Percentiles rank a stretch among this genome's conserved stretches.
Evolutionary conservation across 352 stramenopile species (phyloP).

Genomic region (Globisporangium canariense): DNA sequence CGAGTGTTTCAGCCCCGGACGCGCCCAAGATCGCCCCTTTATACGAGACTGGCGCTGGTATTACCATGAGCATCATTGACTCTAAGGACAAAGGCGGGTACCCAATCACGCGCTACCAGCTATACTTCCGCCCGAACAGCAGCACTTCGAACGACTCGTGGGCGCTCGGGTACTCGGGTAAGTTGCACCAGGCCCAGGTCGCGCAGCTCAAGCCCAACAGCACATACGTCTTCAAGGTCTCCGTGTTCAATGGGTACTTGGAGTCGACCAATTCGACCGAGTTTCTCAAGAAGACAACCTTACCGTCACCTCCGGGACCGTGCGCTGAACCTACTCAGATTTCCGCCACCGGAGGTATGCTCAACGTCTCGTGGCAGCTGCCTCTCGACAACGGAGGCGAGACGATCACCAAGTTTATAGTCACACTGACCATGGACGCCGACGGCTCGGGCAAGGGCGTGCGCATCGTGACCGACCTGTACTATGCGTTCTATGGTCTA

Average conservation of each 20-base stretch:
- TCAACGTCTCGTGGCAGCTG: constrained; percentile 41
- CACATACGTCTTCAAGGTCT: constrained; percentile 35
- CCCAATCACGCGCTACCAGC: constrained; percentile 29
- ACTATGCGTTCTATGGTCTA: constrained; percentile 45
- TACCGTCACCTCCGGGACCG: constrained; percentile 44
- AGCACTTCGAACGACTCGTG: constrained; percentile 19
- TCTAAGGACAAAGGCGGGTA: constrained; percentile 46
- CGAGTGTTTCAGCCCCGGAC: constrained; percentile 23
- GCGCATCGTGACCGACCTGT: neutral
- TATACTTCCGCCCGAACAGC: constrained; percentile 36
- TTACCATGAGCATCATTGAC: constrained; percentile 41
- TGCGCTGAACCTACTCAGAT: constrained; percentile 22
- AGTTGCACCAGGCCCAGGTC: constrained; percentile 27
- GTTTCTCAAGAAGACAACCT: constrained; percentile 28
- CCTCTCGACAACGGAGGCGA: constrained; percentile 39
- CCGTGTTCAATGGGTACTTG: constrained; percentile 42
- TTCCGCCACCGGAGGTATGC: constrained; percentile 37
- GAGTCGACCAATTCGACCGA: constrained; percentile 42
- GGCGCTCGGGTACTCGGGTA: constrained; percentile 30
- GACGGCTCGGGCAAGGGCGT: constrained; percentile 28
- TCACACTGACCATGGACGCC: constrained; percentile 24
- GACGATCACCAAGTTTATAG: constrained; percentile 25
- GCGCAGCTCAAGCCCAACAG: constrained; percentile 26
- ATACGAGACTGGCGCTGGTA: constrained; percentile 40
- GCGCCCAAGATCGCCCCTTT: constrained; percentile 22